Evolutionary conservation across 2,329 filamentous ascomycete genomes (phyloP), one percentile per base, ranked within the genome.

Genomic region (Colletotrichum agaves): DNA sequence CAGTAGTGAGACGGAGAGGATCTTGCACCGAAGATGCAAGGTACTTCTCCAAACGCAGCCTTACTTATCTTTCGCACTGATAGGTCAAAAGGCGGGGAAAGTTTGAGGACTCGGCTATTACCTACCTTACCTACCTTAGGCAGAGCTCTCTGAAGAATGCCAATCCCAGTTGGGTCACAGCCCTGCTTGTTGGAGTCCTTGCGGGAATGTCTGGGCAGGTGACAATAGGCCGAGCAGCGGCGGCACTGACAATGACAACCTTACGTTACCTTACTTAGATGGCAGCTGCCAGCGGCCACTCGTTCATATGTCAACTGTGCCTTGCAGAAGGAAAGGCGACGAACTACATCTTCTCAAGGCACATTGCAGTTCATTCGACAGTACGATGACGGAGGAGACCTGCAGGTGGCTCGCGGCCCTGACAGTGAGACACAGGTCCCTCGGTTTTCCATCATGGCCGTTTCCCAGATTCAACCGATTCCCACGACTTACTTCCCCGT

Each of bases 21-120:
- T 67, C 60, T 39, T 21, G 19, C 21, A 50, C 44, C 58, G 31
- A 41, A 39, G 46, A 59, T 64, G 61, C 61, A 64, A 59, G 64
- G 64, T 67, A 58, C 61, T 64, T 67, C 5, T 35, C 39, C 60
- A 67, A 57, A 63, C 43, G 31, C n/a, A 46, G 44, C 37, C n/a
- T n/a, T 27, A 57, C n/a, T n/a, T 43, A 63, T 63, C 49, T 56
- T 57, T 63, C 59, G 43, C 15, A 35, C 50, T 62, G 35, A 41
- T 62, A 23, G 47, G 41, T 5, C 37, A n/a, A 15, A 41, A 57
- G 50, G 31, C 50, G 52, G 61, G 52, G 50, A 21, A 39, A 50
- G 27, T 13, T 35, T n/a, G 27, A 43, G 8, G 15, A 50, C 13
- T 15, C 13, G 27, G 52, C 31, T 23, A 33, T 4, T 19, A 49